Evolutionary conservation across 352 stramenopile species (phyloP).

Genomic region (Phytophthora gonapodyides): DNA sequence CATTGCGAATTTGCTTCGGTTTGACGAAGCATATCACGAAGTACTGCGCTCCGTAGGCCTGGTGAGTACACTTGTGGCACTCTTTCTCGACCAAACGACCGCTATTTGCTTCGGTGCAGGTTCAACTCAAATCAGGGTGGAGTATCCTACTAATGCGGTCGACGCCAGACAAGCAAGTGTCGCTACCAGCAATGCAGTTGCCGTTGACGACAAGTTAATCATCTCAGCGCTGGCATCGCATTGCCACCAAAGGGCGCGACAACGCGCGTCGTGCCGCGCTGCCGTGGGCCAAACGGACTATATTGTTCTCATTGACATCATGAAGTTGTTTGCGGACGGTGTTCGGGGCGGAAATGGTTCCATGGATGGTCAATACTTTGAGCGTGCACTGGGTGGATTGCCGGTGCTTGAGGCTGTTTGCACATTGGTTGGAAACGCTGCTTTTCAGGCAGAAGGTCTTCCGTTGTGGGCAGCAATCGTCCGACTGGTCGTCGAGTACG

Average conservation of each 20-base stretch:
- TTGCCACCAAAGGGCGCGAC: slow-evolving; percentile 45
- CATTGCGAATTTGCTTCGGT: slow-evolving; percentile 49
- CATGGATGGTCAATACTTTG: slow-evolving; percentile 36
- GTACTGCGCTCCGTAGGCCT: slow-evolving; percentile 48
- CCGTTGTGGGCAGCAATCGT: slow-evolving; percentile 48
- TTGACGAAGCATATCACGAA: slow-evolving; percentile 46
- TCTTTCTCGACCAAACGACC: slow-evolving; percentile 53
- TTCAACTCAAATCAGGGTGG: slow-evolving; percentile 48
- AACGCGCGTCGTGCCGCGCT: slow-evolving; percentile 10
- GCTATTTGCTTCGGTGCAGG: slow-evolving; percentile 30
- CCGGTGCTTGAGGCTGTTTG: slow-evolving; percentile 56
- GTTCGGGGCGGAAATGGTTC: slow-evolving; percentile 3
- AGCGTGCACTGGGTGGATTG: slow-evolving; percentile 39
- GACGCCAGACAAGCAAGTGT: slow-evolving; percentile 29
- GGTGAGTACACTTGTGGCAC: slow-evolving; percentile 36
- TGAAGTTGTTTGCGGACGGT: slow-evolving; percentile 37
- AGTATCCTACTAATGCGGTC: slow-evolving; percentile 55
- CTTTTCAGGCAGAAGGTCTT: slow-evolving; percentile 43
- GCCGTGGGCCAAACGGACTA: slow-evolving; percentile 41
- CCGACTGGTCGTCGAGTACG: slow-evolving; percentile 37
- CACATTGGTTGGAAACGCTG: slow-evolving; percentile 33
- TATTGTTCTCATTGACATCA: slow-evolving; percentile 44
- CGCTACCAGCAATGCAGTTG: slow-evolving; percentile 19
- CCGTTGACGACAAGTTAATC: slow-evolving; percentile 43
- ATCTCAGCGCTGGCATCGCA: slow-evolving; percentile 53